Evolutionary conservation across 306 rosid species (phyloP).

Genomic region (Casuarina glauca): DNA sequence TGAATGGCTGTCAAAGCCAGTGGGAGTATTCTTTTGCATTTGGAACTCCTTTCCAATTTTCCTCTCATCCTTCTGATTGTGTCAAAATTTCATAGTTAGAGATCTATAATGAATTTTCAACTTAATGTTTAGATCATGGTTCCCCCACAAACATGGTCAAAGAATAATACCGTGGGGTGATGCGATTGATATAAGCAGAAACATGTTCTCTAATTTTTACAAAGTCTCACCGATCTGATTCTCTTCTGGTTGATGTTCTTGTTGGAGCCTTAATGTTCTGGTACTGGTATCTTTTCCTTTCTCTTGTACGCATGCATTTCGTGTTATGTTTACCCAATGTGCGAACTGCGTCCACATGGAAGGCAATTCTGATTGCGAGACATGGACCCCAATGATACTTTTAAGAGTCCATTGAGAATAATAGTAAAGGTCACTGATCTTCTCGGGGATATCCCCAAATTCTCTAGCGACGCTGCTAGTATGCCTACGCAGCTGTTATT

Average conservation of each 20-base stretch:
- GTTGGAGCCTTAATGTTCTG: neutral
- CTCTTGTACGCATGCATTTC: neutral
- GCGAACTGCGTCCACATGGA: neutral
- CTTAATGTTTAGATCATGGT: slow-evolving; percentile 30
- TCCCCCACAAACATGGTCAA: slow-evolving; percentile 7
- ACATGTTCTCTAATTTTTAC: neutral
- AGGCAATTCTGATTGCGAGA: too few species aligned
- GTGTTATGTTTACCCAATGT: neutral
- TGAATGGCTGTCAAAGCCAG: slow-evolving; percentile 39
- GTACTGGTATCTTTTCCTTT: neutral
- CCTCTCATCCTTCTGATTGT: slow-evolving; percentile 56
- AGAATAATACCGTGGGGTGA: slow-evolving; percentile 4
- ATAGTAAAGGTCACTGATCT: neutral
- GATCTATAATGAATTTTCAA: slow-evolving; percentile 47
- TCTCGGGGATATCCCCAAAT: too few species aligned
- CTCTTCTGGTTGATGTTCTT: neutral
- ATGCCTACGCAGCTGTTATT: neutral
- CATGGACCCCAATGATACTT: too few species aligned
- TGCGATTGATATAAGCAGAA: neutral
- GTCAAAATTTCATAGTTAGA: slow-evolving; percentile 43
- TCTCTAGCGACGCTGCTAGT: neutral
- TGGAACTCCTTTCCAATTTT: slow-evolving; percentile 46
- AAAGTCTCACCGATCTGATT: neutral
- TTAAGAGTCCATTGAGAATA: neutral
- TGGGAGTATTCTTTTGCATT: slow-evolving; percentile 43